Evolutionary conservation across 768 basidiomycete genomes (phyloP), one percentile per base, ranked within the genome.

Genomic region (Mycena galericulata): DNA sequence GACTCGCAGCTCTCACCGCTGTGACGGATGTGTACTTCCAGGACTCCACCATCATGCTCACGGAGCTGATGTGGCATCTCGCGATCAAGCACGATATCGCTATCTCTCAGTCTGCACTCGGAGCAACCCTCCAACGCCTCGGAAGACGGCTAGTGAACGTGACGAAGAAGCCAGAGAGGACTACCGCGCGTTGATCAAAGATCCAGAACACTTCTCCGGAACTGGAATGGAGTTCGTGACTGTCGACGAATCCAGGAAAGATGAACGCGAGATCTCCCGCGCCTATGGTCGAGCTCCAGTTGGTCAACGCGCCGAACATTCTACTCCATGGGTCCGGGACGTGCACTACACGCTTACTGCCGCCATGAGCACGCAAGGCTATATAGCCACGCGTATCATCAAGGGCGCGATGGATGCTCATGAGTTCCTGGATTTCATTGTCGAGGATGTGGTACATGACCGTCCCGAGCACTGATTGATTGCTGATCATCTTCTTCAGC

Each of bases 91-190:
- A 78, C 30, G 40, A 74, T 17, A 67, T 79, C 0, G 15, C 17
- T 8, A 75, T 80, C 60, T 71, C 71, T 2, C 92, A 65, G 92
- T 90, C 15, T 79, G 90, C 22, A 91, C 93, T 4, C 91, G 92
- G 81, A 93, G 75, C 89, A 93, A 83, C 72, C 78, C 17, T n/a
- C n/a, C n/a, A n/a, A n/a, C n/a, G n/a, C n/a, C n/a, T n/a, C 76
- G 74, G 41, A 75, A 75, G 34, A 71, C 74, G 34, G 78, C 77
- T 2, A 18, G 11, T 0, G 75, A 79, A 60, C 57, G 72, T 7
- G 72, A 79, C 30, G 67, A 74, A 22, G 72, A 50, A 29, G 17
- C 51, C 4, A 69, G 74, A 22, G 72, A 50, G 34, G 17, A 51
- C 4, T 32, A 68, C 27, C 70, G 66, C 7, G 58, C 73, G 18